Evolutionary conservation across 1,139 yeast species (phyloP), one percentile per base, ranked within the genome.

Genomic region (Zygotorulaspora mrakii): DNA sequence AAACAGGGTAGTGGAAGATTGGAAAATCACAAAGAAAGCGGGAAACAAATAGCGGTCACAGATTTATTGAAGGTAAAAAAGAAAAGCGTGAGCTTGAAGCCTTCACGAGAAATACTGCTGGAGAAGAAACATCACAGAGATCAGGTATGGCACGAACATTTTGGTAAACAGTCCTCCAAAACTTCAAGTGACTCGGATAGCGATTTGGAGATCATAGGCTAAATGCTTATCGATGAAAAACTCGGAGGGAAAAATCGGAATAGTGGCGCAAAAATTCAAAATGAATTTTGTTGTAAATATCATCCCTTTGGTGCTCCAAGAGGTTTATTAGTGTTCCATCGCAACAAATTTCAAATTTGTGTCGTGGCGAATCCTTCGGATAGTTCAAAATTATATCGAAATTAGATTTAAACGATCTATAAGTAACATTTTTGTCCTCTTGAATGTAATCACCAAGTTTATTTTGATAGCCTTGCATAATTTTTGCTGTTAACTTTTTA

Each of bases 391-490:
- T 43, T 1, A 74, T 40, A 3, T 46, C 53, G 11, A 64, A 63
- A 1, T 55, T 57, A 1, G 48, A 33, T 0, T 43, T 40, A 2
- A 77, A 44, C 23, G 67, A 50, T 22, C 61, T 48, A 50, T 81
- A 81, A 5, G 57, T 52, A 1, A 77, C 80, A 13, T 66, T 59
- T 1, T 59, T 53, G 40, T 76, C 72, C 0, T 61, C 35, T 1
- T 31, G 34, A 17, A 80, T 56, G 54, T 82, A 89, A 2, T 59
- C 60, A 2, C 86, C 86, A 5, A 70, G 54, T 35, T 74, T 64
- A 56, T 85, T 85, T 1, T 76, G 86, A 46, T 58, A 58, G n/a
- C 64, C 64, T 17, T 47, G 42, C 44, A 62, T 64, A 76, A 87
- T 76, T 12, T 83, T 66, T 8, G 71, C 70, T 70, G 79, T 65